These are phyloP conservation scores for Tolypocladium cylindrosporum DNA, from an alignment of 2,329 filamentous ascomycete species.

Conservation along the genomic window DNA sequence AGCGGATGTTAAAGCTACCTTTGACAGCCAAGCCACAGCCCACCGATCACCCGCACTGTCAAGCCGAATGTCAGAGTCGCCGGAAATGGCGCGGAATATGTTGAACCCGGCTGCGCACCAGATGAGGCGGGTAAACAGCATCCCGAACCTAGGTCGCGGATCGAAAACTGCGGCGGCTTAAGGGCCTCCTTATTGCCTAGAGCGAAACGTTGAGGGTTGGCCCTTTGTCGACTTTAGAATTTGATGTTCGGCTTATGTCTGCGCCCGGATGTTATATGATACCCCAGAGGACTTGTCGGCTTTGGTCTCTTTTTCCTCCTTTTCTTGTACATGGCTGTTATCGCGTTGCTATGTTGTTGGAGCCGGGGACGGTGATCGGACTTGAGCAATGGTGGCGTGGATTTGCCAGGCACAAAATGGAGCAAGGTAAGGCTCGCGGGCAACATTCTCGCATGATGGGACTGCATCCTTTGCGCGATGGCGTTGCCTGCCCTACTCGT, in stretches of 20 bases:
- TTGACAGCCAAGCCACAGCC: slow-evolving; percentile 12
- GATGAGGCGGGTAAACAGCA: slow-evolving; percentile 21
- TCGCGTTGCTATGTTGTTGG: neutral
- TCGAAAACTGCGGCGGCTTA: slow-evolving; percentile 25
- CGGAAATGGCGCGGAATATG: slow-evolving; percentile 31
- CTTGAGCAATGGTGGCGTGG: neutral
- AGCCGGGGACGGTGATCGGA: neutral
- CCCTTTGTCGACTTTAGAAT: slow-evolving; percentile 2
- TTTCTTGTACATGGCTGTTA: slow-evolving; percentile 1
- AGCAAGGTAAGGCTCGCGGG: neutral
- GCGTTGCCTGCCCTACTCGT: neutral
- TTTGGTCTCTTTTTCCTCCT: slow-evolving; percentile 4
- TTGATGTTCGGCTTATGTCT: slow-evolving; percentile 9
- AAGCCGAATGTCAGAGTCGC: slow-evolving; percentile 26
- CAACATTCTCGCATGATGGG: neutral
- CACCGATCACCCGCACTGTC: slow-evolving; percentile 17
- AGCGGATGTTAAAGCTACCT: slow-evolving; percentile 12
- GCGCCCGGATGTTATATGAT: slow-evolving; percentile 26
- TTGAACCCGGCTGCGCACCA: slow-evolving; percentile 20
- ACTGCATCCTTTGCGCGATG: neutral
- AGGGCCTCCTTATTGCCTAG: slow-evolving; percentile 1
- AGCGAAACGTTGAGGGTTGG: neutral
- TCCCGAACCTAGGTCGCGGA: slow-evolving; percentile 19
- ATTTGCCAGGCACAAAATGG: neutral
- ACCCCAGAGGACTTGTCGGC: slow-evolving; percentile 21